Conservation (phyloP, 371 early-diverging fungal species). For the Gilbertella persicaria region DNA sequence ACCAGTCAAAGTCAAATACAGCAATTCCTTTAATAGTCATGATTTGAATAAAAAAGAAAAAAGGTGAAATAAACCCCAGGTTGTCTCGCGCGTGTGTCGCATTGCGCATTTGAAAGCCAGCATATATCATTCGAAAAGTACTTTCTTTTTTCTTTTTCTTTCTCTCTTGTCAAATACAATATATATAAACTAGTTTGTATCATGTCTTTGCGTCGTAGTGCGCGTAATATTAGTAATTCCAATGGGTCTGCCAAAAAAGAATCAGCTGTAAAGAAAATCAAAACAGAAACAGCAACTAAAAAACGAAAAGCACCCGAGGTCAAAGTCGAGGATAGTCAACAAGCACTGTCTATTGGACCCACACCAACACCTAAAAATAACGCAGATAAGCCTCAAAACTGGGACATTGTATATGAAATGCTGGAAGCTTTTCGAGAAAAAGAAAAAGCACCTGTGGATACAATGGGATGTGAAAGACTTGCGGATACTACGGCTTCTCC, state of each 20-base stretch:
- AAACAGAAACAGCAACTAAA: background rate
- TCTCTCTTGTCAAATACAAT: slow-evolving; percentile 7
- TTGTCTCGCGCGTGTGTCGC: too few relatives aligned
- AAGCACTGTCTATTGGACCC: background rate
- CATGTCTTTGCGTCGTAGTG: slow-evolving; percentile 13
- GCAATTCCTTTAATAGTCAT: slow-evolving; percentile 29
- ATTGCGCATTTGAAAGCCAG: slow-evolving; percentile 4
- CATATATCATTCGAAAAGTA: background rate
- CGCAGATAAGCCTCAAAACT: slow-evolving; percentile 35
- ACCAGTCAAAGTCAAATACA: slow-evolving; percentile 81
- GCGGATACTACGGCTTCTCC: slow-evolving; percentile 51
- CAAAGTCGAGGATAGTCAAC: background rate
- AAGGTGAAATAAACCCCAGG: slow-evolving; percentile 1
- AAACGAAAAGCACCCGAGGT: background rate
- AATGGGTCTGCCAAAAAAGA: background rate
- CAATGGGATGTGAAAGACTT: slow-evolving; percentile 88
- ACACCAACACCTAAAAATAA: slow-evolving; percentile 25
- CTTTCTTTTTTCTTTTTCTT: background rate
- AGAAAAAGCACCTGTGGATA: slow-evolving; percentile 91
- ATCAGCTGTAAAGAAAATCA: background rate
- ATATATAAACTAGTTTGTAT: background rate
- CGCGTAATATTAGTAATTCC: background rate
- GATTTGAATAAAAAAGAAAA: background rate
- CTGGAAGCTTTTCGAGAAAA: slow-evolving; percentile 65
- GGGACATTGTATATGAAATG: slow-evolving; percentile 67